Percentiles rank a stretch among this genome's conserved stretches.
These are phyloP conservation scores for Petrea volubilis DNA, from an alignment of 257 asterid species.

Conservation along the genomic window DNA sequence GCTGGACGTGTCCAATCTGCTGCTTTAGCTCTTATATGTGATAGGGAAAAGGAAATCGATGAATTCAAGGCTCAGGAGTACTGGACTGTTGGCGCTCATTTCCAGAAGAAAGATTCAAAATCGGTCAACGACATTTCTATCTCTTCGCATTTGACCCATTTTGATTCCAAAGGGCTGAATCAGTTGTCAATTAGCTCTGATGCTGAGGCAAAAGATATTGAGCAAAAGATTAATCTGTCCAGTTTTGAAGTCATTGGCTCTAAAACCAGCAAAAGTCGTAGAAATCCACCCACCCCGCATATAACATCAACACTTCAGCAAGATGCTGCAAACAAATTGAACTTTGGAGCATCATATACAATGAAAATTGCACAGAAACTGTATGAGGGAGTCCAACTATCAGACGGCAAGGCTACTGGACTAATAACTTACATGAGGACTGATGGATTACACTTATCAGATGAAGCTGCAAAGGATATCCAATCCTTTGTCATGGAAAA, in stretches of 20 bases:
- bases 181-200: slow-evolving; percentile 62
- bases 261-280: slow-evolving; percentile 56
- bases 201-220: slow-evolving; percentile 59
- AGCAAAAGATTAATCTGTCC: slow-evolving; percentile 52
- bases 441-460: slow-evolving; percentile 87
- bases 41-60: slow-evolving; percentile 85
- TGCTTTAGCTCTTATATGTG: slow-evolving; percentile 86
- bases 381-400: slow-evolving; percentile 81
- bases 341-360: slow-evolving; percentile 68
- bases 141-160: slow-evolving; percentile 62
- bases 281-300: slow-evolving; percentile 76
- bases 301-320: slow-evolving; percentile 95
- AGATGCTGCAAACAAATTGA: slow-evolving; percentile 88
- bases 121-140: slow-evolving; percentile 33
- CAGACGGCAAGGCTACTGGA: slow-evolving; percentile 74
- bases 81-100: slow-evolving; percentile 70
- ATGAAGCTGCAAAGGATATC: slow-evolving; percentile 75
- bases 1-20: slow-evolving; percentile 99
- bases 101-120: slow-evolving; percentile 34
- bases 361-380: slow-evolving; percentile 93
- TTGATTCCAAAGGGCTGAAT: slow-evolving; percentile 50
- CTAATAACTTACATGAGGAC: slow-evolving; percentile 92
- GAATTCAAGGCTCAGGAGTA: slow-evolving; percentile 75
- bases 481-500: slow-evolving; percentile 62
- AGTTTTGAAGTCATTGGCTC: slow-evolving; percentile 53